A percentile compares a stretch with the other conserved stretches of the same genome.
Evolutionary conservation across 345 rosid species (phyloP).

Genomic region (Aegle marmelos): DNA sequence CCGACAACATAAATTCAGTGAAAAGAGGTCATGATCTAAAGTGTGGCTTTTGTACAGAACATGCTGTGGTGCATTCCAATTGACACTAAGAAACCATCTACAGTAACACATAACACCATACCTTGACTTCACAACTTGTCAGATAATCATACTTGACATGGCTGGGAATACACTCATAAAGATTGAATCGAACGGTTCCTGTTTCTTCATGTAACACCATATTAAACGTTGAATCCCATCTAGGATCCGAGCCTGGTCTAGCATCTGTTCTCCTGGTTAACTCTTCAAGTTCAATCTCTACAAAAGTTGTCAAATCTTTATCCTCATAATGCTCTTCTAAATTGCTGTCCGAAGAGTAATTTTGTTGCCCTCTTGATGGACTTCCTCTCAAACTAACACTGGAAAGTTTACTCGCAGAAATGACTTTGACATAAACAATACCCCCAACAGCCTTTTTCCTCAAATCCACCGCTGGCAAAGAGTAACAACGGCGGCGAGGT

Average conservation of each 20-base stretch:
- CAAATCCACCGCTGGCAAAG: slow-evolving; percentile 72
- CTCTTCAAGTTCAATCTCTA: slow-evolving; percentile 87
- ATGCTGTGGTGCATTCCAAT: background rate
- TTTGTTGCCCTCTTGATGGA: slow-evolving; percentile 53
- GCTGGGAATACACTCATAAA: slow-evolving; percentile 59
- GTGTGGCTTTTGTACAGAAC: background rate
- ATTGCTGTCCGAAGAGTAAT: slow-evolving; percentile 23
- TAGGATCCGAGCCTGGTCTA: slow-evolving; percentile 64
- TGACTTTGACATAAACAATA: slow-evolving; percentile 63
- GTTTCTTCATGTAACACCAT: slow-evolving; percentile 85
- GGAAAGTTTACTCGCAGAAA: slow-evolving; percentile 68
- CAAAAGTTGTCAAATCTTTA: slow-evolving; percentile 70
- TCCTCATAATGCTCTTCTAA: slow-evolving; percentile 38
- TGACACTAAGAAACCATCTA: slow-evolving; percentile 3
- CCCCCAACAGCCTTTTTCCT: slow-evolving; percentile 87
- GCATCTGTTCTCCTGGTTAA: slow-evolving; percentile 69
- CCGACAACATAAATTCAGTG: background rate
- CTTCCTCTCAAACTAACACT: slow-evolving; percentile 56
- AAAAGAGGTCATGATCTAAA: background rate
- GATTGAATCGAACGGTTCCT: slow-evolving; percentile 68
- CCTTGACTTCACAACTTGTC: slow-evolving; percentile 94
- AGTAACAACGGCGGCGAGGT: slow-evolving; percentile 76
- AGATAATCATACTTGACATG: slow-evolving; percentile 65
- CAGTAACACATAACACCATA: slow-evolving; percentile 18
- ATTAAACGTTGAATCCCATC: slow-evolving; percentile 81